Evolutionary conservation across 345 rosid species (phyloP).

Genomic region (Raphanus sativus): DNA sequence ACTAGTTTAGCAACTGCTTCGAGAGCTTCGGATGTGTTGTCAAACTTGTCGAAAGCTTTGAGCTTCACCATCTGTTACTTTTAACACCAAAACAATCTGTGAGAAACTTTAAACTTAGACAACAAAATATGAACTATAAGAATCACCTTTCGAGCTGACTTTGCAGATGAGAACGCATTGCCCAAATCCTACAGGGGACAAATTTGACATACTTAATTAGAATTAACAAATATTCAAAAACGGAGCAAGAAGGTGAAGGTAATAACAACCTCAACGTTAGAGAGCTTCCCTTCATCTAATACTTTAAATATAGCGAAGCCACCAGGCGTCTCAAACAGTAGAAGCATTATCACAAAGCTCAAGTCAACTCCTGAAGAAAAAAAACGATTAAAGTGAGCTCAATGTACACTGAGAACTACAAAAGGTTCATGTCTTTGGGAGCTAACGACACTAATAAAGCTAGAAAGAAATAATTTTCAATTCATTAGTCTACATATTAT

Average conservation of each 20-base stretch:
- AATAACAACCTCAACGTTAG: not conserved
- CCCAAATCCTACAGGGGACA: not conserved
- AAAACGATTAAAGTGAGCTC: not conserved
- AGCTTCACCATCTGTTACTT: not conserved
- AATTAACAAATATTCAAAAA: not conserved
- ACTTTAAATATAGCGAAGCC: not conserved
- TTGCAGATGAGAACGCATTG: not conserved
- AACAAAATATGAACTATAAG: no score
- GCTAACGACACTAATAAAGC: not conserved
- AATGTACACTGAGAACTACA: not conserved
- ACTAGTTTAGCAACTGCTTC: not conserved
- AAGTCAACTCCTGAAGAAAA: not conserved
- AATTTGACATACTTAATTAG: not conserved
- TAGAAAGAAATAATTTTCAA: not conserved
- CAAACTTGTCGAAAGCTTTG: not conserved
- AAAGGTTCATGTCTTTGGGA: not conserved
- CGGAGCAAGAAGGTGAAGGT: not conserved
- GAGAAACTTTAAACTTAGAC: not conserved
- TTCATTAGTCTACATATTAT: not conserved
- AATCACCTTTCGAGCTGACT: not conserved
- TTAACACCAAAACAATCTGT: not conserved
- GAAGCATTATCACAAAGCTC: not conserved
- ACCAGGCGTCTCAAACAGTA: not conserved
- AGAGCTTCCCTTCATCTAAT: not conserved
- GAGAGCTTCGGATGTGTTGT: not conserved